A percentile compares a stretch with the other conserved stretches of the same genome.
phyloP scores from a whole-genome alignment of 2,329 filamentous ascomycete genomes.

The Ambrosiella cleistominuta region DNA sequence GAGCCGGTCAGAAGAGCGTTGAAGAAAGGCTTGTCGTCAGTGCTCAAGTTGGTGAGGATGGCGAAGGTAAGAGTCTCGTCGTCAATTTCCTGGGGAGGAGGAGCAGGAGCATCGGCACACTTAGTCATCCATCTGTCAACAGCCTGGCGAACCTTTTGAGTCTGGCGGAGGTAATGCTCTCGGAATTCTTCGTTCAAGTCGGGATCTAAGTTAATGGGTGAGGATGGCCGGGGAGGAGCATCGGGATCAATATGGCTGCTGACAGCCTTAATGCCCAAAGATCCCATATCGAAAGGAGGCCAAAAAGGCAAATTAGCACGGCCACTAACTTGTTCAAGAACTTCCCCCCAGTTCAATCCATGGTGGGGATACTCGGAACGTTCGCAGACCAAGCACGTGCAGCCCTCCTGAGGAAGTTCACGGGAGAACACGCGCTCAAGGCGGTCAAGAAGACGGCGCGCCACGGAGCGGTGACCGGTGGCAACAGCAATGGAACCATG shows the following conservation, averaged over 20 bases:
- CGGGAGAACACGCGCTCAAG: slow-evolving; percentile 88
- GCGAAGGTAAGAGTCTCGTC: slow-evolving; percentile 89
- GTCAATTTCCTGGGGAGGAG: slow-evolving; percentile 74
- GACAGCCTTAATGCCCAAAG: slow-evolving; percentile 41
- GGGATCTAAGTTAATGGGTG: slow-evolving; percentile 63
- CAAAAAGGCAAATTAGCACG: slow-evolving; percentile 70
- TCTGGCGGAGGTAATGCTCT: slow-evolving; percentile 81
- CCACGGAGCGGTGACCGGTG: slow-evolving; percentile 89
- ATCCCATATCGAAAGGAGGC: slow-evolving; percentile 68
- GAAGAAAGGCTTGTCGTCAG: slow-evolving; percentile 61
- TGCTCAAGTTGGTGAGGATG: slow-evolving; percentile 70
- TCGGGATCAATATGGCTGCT: slow-evolving; percentile 43
- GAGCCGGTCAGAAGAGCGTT: slow-evolving; percentile 56
- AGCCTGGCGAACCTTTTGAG: slow-evolving; percentile 77
- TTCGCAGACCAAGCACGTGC: slow-evolving; percentile 70
- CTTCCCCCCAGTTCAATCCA: slow-evolving; percentile 87
- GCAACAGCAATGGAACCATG: slow-evolving; percentile 87
- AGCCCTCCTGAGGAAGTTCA: slow-evolving; percentile 76
- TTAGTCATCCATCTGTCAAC: slow-evolving; percentile 81
- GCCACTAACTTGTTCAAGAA: slow-evolving; percentile 81
- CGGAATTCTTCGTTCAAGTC: slow-evolving; percentile 88
- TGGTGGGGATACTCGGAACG: slow-evolving; percentile 40
- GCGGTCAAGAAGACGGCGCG: slow-evolving; percentile 70
- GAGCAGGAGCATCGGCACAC: slow-evolving; percentile 55
- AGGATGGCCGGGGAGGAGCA: slow-evolving; percentile 36